Evolutionary conservation across 257 asterid genomes (phyloP).

Genomic region (Solanum habrochaites): DNA sequence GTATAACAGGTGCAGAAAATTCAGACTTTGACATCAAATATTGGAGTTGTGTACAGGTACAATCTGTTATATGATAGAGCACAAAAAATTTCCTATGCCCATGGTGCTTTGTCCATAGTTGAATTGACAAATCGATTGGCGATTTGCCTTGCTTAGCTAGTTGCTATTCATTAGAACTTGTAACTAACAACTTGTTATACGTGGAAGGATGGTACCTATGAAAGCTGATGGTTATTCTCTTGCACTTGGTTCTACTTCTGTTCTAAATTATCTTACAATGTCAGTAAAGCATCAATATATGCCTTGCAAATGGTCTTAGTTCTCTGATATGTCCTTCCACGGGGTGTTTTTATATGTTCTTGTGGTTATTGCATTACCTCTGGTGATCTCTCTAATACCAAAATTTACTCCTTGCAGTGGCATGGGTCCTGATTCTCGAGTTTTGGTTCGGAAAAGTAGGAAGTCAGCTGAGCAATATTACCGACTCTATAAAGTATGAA

Average conservation of each 20-base stretch:
- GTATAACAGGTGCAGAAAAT: conserved; percentile 83
- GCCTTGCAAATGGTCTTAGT: neutral
- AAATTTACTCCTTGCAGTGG: conserved; percentile 50
- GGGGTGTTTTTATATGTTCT: neutral
- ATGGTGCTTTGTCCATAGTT: neutral
- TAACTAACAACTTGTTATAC: neutral
- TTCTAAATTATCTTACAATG: neutral
- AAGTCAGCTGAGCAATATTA: conserved; percentile 94
- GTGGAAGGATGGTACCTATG: neutral
- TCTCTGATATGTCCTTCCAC: neutral
- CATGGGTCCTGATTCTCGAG: conserved; percentile 99
- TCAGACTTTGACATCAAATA: conserved; percentile 85
- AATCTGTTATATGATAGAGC: neutral
- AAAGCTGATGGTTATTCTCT: neutral
- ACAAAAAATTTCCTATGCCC: neutral
- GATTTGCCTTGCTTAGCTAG: neutral
- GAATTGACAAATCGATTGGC: neutral
- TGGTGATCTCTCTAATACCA: neutral
- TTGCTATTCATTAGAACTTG: neutral
- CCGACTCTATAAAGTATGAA: conserved; percentile 73
- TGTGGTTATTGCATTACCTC: neutral
- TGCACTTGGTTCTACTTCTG: neutral
- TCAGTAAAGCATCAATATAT: neutral
- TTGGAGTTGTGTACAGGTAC: conserved; percentile 98
- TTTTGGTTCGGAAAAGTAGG: conserved; percentile 94